Percentiles rank a stretch among this genome's conserved stretches.
phyloP scores from a whole-genome alignment of 2,329 filamentous ascomycete genomes.

The Ploettnerulaceae sp. region DNA sequence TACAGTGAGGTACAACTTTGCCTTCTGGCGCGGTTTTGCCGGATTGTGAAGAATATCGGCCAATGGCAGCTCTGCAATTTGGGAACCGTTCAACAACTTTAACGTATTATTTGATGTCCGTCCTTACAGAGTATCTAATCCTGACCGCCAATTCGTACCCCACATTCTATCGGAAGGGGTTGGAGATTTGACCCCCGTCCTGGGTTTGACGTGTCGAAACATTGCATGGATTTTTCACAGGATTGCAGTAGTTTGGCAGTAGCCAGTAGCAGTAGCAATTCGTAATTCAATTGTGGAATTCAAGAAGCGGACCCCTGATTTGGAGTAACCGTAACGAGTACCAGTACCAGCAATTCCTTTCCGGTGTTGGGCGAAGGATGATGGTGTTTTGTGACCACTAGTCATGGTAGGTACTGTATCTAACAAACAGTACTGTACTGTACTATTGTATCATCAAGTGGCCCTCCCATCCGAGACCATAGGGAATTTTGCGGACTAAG shows the following conservation, averaged over 20 bases:
- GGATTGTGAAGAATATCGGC: constrained; percentile 11
- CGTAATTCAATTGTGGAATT: not conserved
- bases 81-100: too few relatives aligned
- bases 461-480: not conserved
- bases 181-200: constrained; percentile 16
- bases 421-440: too few relatives aligned
- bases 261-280: not conserved
- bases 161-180: constrained; percentile 15
- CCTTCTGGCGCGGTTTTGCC: constrained; percentile 10
- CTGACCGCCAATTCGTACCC: constrained; percentile 29
- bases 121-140: too few relatives aligned
- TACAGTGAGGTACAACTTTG: not conserved
- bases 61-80: constrained; percentile 15
- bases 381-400: not conserved
- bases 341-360: not conserved
- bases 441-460: too few relatives aligned
- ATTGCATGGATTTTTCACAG: constrained; percentile 11
- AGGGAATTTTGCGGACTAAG: too few relatives aligned
- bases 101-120: constrained; percentile 8
- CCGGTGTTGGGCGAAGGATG: not conserved
- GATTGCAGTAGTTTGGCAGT: constrained; percentile 11
- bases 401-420: not conserved
- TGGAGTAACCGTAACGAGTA: not conserved
- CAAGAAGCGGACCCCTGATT: constrained; percentile 2
- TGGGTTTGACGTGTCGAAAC: constrained; percentile 18